phyloP scores from a whole-genome alignment of 345 rosid species.

The Cardamine resedifolia region DNA sequence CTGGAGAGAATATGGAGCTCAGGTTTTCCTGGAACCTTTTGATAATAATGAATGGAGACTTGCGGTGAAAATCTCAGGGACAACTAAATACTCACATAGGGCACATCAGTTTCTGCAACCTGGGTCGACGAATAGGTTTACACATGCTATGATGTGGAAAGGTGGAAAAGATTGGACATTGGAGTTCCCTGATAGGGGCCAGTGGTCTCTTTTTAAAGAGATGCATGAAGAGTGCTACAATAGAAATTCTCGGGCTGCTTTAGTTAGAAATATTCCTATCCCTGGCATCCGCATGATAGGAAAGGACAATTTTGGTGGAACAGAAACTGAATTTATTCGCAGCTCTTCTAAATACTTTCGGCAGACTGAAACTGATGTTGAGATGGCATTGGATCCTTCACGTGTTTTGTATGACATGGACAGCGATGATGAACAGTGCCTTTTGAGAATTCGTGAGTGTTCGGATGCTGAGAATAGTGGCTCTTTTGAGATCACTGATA shows the following conservation, averaged over 20 bases:
- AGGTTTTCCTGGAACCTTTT: constrained; percentile 66
- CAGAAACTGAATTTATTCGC: constrained; percentile 52
- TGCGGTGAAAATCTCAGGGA: constrained; percentile 72
- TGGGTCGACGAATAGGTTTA: constrained; percentile 87
- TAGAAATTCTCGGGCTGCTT: constrained; percentile 81
- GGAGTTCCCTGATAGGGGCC: constrained; percentile 89
- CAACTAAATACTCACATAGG: constrained; percentile 67
- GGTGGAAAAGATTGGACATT: constrained; percentile 95
- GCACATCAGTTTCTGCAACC: constrained; percentile 96
- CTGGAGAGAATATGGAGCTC: constrained; percentile 87
- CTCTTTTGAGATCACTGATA: constrained; percentile 49
- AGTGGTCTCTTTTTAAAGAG: constrained; percentile 92
- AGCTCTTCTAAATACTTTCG: constrained; percentile 56
- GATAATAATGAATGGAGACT: constrained; percentile 93
- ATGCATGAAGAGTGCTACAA: constrained; percentile 97
- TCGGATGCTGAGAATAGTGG: constrained; percentile 42
- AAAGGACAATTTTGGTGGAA: constrained; percentile 54
- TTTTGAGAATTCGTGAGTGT: constrained; percentile 45
- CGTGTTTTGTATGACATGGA: constrained; percentile 91
- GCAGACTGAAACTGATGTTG: constrained; percentile 89
- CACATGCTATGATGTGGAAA: constrained; percentile 99
- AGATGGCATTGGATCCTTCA: constrained; percentile 85
- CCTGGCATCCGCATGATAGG: constrained; percentile 82
- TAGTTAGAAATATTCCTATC: constrained; percentile 84
- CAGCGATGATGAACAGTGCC: constrained; percentile 87